Evolutionary conservation across 129 eudicot species (phyloP).

Genomic region (Flaveria trinervia): DNA sequence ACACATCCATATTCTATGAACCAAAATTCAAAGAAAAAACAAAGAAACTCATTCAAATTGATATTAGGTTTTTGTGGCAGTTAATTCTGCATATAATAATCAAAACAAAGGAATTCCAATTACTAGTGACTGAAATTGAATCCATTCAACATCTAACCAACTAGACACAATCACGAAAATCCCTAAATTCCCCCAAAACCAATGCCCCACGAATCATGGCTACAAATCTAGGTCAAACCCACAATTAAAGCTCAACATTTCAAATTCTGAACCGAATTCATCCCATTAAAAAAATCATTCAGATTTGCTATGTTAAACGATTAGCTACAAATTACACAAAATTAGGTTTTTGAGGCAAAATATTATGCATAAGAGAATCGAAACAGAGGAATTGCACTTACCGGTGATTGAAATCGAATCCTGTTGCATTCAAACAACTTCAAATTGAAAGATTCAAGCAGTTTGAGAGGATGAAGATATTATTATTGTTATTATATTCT

Average conservation of each 20-base stretch:
- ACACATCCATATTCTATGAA: constrained; percentile 10
- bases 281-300: background rate
- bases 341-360: constrained; percentile 22
- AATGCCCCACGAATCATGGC: constrained; percentile 10
- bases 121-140: background rate
- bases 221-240: background rate
- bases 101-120: background rate
- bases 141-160: background rate
- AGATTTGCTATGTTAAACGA: background rate
- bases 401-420: constrained; percentile 22
- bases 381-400: constrained; percentile 23
- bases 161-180: constrained; percentile 6
- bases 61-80: constrained; percentile 12
- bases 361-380: background rate
- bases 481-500: too few species aligned
- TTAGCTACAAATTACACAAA: background rate
- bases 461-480: constrained; percentile 13
- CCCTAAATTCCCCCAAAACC: background rate
- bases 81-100: background rate
- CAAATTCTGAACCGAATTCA: constrained; percentile 7
- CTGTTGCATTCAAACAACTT: constrained; percentile 2
- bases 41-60: background rate
- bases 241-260: background rate
- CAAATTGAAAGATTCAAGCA: constrained; percentile 19
- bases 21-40: background rate